Conservation (phyloP, 2,329 filamentous ascomycete genomes). For the Epicoccum sorghinum region DNA sequence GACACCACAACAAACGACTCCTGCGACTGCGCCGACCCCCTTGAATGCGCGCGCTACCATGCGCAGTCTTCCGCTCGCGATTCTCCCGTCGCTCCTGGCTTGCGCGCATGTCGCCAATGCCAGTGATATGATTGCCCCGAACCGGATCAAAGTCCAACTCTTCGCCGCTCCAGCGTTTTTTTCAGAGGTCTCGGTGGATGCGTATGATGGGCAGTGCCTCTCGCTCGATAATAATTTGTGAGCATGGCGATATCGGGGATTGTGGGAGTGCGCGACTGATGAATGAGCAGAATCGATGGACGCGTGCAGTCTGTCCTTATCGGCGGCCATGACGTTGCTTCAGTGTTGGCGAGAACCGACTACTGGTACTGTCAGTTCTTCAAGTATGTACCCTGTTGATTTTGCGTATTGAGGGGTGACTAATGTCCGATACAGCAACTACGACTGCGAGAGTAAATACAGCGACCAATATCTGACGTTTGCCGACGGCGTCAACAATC, state of each 20-base stretch:
- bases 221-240: slow-evolving; percentile 44
- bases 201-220: slow-evolving; percentile 36
- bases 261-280: slow-evolving; percentile 6
- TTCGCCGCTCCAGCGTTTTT: slow-evolving; percentile 43
- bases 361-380: slow-evolving; percentile 45
- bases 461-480: slow-evolving; percentile 29
- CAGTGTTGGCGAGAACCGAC: slow-evolving; percentile 34
- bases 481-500: slow-evolving; percentile 41
- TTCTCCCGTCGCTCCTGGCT: slow-evolving; percentile 3
- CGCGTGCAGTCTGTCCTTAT: slow-evolving; percentile 40
- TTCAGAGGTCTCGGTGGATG: slow-evolving; percentile 40
- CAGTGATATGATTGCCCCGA: slow-evolving; percentile 27
- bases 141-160: slow-evolving; percentile 43
- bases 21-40: slow-evolving; percentile 15
- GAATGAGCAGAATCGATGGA: slow-evolving; percentile 38
- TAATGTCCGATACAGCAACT: slow-evolving; percentile 33
- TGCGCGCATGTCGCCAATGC: slow-evolving; percentile 13
- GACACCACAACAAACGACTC: not conserved
- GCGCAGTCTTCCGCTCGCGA: slow-evolving; percentile 10
- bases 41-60: slow-evolving; percentile 18
- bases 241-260: not conserved
- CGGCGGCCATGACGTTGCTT: slow-evolving; percentile 36
- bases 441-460: slow-evolving; percentile 33
- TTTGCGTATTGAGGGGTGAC: not conserved
- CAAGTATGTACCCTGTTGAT: slow-evolving; percentile 30